Percentiles rank a stretch among this genome's conserved stretches.
phyloP scores from a whole-genome alignment of 208 protist genomes.

The Trypanosoma lewisi region DNA sequence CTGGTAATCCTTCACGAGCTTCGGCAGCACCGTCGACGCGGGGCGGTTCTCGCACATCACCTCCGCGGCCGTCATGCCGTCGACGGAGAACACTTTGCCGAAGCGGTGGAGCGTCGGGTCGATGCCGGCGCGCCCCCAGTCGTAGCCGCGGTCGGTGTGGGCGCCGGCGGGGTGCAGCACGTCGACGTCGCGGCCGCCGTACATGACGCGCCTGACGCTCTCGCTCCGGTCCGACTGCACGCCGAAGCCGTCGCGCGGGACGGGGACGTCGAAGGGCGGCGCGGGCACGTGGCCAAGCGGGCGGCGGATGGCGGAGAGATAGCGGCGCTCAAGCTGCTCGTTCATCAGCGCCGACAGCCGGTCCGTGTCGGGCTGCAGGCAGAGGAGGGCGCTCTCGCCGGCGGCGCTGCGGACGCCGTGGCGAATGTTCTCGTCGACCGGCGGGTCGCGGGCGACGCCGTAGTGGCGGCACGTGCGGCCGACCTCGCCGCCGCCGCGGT shows the following conservation, averaged over 20 bases:
- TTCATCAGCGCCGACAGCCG: conserved; percentile 63
- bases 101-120: conserved; percentile 77
- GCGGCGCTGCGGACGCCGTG: conserved; percentile 40
- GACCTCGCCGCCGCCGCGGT: conserved; percentile 60
- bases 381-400: conserved; percentile 44
- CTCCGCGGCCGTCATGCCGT: conserved; percentile 15
- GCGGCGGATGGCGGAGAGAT: conserved; percentile 36
- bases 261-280: conserved; percentile 31
- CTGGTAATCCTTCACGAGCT: conserved; percentile 62
- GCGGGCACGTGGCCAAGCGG: conserved; percentile 63
- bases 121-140: conserved; percentile 73
- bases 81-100: conserved; percentile 28
- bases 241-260: conserved; percentile 69
- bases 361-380: conserved; percentile 63
- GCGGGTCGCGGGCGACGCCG: conserved; percentile 44
- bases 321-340: conserved; percentile 65
- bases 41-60: conserved; percentile 15
- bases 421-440: conserved; percentile 39
- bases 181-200: conserved; percentile 44
- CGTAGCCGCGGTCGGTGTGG: conserved; percentile 62
- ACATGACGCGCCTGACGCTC: conserved; percentile 50
- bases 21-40: conserved; percentile 50
- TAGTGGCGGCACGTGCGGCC: conserved; percentile 49
- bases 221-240: conserved; percentile 38
- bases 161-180: conserved; percentile 52